These are phyloP conservation scores for Colletotrichum gigasporum DNA, from an alignment of 2,329 filamentous ascomycete genomes.

Conservation along the genomic window DNA sequence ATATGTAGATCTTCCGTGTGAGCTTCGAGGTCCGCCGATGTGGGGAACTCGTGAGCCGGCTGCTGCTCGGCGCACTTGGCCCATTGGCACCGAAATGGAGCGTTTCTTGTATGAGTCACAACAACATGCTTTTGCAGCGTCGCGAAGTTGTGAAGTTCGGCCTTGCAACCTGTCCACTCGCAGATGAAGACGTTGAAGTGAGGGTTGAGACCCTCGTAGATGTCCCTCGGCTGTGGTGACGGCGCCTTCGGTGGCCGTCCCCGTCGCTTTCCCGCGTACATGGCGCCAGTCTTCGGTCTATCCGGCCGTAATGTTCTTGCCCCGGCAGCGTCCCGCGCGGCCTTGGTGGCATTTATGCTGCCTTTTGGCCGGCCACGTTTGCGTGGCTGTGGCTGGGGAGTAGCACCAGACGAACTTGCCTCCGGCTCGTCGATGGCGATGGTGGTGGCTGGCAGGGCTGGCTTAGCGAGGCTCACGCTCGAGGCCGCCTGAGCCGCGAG, in stretches of 20 bases:
- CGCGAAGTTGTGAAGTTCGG: conserved; percentile 70
- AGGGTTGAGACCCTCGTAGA: conserved; percentile 53
- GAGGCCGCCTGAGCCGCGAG: conserved; percentile 19
- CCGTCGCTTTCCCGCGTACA: conserved; percentile 45
- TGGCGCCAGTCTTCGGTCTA: conserved; percentile 36
- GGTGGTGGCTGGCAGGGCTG: conserved; percentile 7
- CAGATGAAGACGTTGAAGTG: conserved; percentile 64
- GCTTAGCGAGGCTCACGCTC: conserved; percentile 28
- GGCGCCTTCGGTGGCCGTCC: conserved; percentile 53
- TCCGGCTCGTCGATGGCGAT: neutral
- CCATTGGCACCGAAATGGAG: conserved; percentile 47
- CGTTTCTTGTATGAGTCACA: conserved; percentile 53
- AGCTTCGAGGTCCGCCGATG: conserved; percentile 47
- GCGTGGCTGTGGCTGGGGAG: conserved; percentile 23
- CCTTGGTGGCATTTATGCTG: conserved; percentile 39
- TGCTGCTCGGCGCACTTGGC: conserved; percentile 45
- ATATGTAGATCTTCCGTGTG: conserved; percentile 67
- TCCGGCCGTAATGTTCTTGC: conserved; percentile 37
- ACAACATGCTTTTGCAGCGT: conserved; percentile 65
- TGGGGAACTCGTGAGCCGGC: conserved; percentile 14
- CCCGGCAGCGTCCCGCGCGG: conserved; percentile 22
- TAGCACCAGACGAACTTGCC: neutral
- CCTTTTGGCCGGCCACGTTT: conserved; percentile 60
- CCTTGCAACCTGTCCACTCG: conserved; percentile 67
- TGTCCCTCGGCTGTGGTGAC: conserved; percentile 48